Evolutionary conservation across 768 basidiomycete genomes (phyloP).

Genomic region (Pleurotus sapidus): DNA sequence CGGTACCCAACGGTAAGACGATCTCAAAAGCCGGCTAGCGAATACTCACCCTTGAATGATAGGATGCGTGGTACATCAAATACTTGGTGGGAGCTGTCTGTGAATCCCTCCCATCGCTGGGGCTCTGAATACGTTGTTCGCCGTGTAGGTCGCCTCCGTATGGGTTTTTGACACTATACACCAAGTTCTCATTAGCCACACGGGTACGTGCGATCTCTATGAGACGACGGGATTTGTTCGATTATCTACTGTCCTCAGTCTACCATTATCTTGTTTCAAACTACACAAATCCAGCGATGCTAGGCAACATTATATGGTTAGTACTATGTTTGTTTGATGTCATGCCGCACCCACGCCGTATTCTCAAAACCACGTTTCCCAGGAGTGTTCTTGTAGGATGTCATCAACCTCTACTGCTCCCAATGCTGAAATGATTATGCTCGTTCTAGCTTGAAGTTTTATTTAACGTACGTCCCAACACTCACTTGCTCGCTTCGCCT

Average conservation of each 20-base stretch:
- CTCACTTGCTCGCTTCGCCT: neutral
- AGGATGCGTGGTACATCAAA: constrained; percentile 54
- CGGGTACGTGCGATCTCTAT: constrained; percentile 27
- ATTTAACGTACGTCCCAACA: constrained; percentile 41
- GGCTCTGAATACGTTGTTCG: neutral
- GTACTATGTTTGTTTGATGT: constrained; percentile 14
- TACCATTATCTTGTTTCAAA: constrained; percentile 53
- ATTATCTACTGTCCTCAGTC: constrained; percentile 27
- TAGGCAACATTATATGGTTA: constrained; percentile 46
- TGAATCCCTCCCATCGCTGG: neutral
- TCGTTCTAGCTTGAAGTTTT: constrained; percentile 47
- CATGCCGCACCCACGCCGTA: neutral
- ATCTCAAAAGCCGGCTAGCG: neutral
- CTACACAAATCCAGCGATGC: constrained; percentile 38
- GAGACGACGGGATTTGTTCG: too few relatives aligned
- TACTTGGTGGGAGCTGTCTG: constrained; percentile 30
- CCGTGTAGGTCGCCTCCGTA: constrained; percentile 39
- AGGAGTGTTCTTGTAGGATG: constrained; percentile 50
- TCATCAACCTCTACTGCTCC: neutral
- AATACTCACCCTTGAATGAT: constrained; percentile 6
- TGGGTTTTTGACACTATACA: constrained; percentile 51
- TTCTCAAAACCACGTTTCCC: neutral
- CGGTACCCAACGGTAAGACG: constrained; percentile 37
- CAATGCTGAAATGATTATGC: neutral
- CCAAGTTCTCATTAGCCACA: constrained; percentile 53